phyloP scores from a whole-genome alignment of 768 basidiomycete species.

The Termitomyces sp. region DNA sequence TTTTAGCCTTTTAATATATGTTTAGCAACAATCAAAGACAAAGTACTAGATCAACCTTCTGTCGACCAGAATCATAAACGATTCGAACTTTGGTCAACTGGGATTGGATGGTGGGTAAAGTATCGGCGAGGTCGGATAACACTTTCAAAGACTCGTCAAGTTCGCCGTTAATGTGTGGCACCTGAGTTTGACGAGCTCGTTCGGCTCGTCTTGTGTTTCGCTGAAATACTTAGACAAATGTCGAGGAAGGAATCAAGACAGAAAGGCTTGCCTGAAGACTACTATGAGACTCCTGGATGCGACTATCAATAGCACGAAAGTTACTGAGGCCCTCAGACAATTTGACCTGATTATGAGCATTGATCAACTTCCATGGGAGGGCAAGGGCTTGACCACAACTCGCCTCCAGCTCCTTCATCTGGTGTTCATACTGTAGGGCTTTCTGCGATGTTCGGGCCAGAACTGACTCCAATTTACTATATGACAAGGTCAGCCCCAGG shows the following conservation, averaged over 20 bases:
- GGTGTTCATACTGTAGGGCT: slow-evolving; percentile 42
- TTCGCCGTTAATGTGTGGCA: slow-evolving; percentile 55
- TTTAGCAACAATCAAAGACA: background rate
- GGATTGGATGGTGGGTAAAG: slow-evolving; percentile 54
- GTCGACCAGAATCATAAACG: slow-evolving; percentile 68
- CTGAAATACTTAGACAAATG: slow-evolving; percentile 24
- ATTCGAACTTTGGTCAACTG: slow-evolving; percentile 57
- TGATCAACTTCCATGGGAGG: background rate
- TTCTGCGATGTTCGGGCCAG: slow-evolving; percentile 42
- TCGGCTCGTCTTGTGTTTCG: slow-evolving; percentile 54
- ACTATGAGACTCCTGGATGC: slow-evolving; percentile 58
- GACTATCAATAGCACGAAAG: slow-evolving; percentile 66
- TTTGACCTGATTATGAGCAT: slow-evolving; percentile 37
- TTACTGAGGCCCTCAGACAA: slow-evolving; percentile 69
- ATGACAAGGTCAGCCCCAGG: slow-evolving; percentile 3
- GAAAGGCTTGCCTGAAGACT: slow-evolving; percentile 47
- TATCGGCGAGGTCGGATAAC: slow-evolving; percentile 49
- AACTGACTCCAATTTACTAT: slow-evolving; percentile 43
- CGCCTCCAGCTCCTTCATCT: slow-evolving; percentile 62
- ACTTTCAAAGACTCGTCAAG: slow-evolving; percentile 57
- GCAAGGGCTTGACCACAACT: slow-evolving; percentile 4
- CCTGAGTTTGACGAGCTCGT: slow-evolving; percentile 49
- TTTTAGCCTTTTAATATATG: slow-evolving; percentile 43
- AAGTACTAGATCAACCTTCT: slow-evolving; percentile 42
- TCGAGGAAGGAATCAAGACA: background rate